Base-by-base conservation (phyloP, 2,329 filamentous ascomycete species). In the Sphaerulina musiva region DNA sequence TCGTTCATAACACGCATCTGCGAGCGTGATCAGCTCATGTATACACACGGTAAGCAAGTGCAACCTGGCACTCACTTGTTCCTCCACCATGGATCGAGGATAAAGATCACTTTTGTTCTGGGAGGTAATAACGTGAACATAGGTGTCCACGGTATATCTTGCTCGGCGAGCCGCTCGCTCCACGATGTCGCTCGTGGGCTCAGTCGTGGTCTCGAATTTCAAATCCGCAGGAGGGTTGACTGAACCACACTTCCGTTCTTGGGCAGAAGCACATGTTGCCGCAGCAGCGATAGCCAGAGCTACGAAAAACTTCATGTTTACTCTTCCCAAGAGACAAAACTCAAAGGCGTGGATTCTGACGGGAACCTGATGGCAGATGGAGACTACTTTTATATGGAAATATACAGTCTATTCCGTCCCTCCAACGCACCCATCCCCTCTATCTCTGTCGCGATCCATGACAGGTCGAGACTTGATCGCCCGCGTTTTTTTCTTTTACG, bases 91-190 rank as follows among this genome's bases (percentile, higher is more conserved):
- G 49, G 68, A 59, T 54, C 69, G 64, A 29, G 68, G 66, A 53
- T 73, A 69, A 38, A 62, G 62, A 40, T 56, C 60, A 47, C 68
- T 65, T 12, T 65, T 67, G 41, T 63, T 65, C 1, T 50, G 44
- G 14, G 65, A 69, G 43, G 67, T 65, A 26, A 74, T 67, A 41
- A 74, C 69, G 61, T 74, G 73, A 62, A 74, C 71, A 57, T 73
- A 69, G 7, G 55, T 54, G 12, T 57, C 51, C 17, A 54, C 44
- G 31, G 48, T 51, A 40, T 51, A 51, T 39, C 32, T 51, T 31
- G 48, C 48, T 45, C 48, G 42, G 7, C 40, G 42, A n/a, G 48
- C 48, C 2, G 31, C 11, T 14, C 48, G 48, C 23, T 42, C 48
- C 5, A 38, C 48, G 9, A 51, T 17, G n/a, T 42, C 42, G 31